Conservation (phyloP, 345 rosid genomes). For the Xanthoceras sorbifolium region DNA sequence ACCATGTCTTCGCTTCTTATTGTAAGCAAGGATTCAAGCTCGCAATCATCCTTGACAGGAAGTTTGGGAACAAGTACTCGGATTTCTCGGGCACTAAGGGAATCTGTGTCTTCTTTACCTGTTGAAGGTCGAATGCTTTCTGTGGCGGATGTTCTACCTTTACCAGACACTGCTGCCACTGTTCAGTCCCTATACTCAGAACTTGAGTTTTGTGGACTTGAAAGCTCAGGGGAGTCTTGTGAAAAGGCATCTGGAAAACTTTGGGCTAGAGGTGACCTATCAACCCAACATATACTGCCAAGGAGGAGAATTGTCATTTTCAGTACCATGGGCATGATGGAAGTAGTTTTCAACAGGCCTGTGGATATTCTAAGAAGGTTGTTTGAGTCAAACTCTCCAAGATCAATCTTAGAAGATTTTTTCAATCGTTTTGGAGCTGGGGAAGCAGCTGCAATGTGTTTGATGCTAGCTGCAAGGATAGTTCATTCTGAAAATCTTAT, state of each 20-base stretch:
- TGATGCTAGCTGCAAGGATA: slow-evolving; percentile 89
- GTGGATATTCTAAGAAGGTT: slow-evolving; percentile 90
- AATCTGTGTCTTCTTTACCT: slow-evolving; percentile 82
- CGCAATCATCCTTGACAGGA: slow-evolving; percentile 66
- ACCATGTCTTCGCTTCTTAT: slow-evolving; percentile 86
- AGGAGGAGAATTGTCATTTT: slow-evolving; percentile 82
- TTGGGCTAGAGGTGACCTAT: slow-evolving; percentile 96
- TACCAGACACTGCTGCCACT: slow-evolving; percentile 76
- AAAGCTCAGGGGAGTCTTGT: slow-evolving; percentile 64
- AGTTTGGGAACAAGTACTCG: slow-evolving; percentile 66
- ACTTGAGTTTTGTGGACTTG: slow-evolving; percentile 77
- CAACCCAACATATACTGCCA: slow-evolving; percentile 88
- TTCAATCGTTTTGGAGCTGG: slow-evolving; percentile 94
- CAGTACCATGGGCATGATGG: slow-evolving; percentile 98
- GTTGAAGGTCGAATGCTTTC: slow-evolving; percentile 98
- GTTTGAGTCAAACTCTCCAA: slow-evolving; percentile 80
- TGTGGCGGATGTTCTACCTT: slow-evolving; percentile 87
- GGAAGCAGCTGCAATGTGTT: slow-evolving; percentile 99
- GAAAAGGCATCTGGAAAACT: slow-evolving; percentile 85
- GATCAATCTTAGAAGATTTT: slow-evolving; percentile 85
- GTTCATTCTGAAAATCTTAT: slow-evolving; percentile 76
- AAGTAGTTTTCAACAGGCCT: slow-evolving; percentile 92
- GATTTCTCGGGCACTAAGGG: slow-evolving; percentile 81
- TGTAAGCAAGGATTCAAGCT: slow-evolving; percentile 77
- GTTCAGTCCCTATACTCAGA: slow-evolving; percentile 82